Conservation (phyloP, 2,329 filamentous ascomycete genomes). For the Paramyrothecium roridum region DNA sequence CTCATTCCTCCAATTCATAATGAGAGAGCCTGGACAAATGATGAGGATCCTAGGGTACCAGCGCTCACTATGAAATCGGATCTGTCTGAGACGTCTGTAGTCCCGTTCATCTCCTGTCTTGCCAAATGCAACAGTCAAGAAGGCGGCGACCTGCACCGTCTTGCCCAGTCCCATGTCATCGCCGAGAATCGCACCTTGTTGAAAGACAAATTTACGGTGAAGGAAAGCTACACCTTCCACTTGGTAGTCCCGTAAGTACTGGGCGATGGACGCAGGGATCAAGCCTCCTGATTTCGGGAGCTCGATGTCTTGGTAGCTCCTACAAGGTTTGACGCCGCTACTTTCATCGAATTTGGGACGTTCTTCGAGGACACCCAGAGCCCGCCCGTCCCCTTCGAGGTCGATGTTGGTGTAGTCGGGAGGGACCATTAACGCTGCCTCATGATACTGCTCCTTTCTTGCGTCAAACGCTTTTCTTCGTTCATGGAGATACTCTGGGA, state of each 20-base stretch:
- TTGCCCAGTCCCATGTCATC: slow-evolving; percentile 99
- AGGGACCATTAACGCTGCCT: slow-evolving; percentile 70
- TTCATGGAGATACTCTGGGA: slow-evolving; percentile 71
- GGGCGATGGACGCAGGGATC: slow-evolving; percentile 85
- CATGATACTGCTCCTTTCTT: slow-evolving; percentile 54
- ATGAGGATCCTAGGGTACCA: slow-evolving; percentile 83
- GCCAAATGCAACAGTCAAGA: slow-evolving; percentile 86
- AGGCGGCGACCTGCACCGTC: slow-evolving; percentile 92
- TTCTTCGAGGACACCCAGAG: slow-evolving; percentile 47
- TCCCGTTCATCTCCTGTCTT: slow-evolving; percentile 91
- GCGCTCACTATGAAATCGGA: slow-evolving; percentile 57
- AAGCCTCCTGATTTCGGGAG: slow-evolving; percentile 73
- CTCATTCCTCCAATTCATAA: slow-evolving; percentile 89
- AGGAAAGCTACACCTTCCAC: slow-evolving; percentile 81
- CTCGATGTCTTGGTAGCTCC: slow-evolving; percentile 70
- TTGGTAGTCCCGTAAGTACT: slow-evolving; percentile 91
- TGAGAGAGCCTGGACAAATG: slow-evolving; percentile 82
- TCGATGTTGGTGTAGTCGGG: slow-evolving; percentile 73
- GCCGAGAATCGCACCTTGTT: slow-evolving; percentile 84
- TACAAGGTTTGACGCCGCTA: slow-evolving; percentile 59
- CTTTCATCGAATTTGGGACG: slow-evolving; percentile 63
- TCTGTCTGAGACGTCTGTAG: slow-evolving; percentile 80
- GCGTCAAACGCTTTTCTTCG: slow-evolving; percentile 70
- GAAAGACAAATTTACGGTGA: slow-evolving; percentile 85
- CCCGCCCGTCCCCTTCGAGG: slow-evolving; percentile 50